phyloP scores from a whole-genome alignment of 116 monocot species.

The Cymodocea nodosa region DNA sequence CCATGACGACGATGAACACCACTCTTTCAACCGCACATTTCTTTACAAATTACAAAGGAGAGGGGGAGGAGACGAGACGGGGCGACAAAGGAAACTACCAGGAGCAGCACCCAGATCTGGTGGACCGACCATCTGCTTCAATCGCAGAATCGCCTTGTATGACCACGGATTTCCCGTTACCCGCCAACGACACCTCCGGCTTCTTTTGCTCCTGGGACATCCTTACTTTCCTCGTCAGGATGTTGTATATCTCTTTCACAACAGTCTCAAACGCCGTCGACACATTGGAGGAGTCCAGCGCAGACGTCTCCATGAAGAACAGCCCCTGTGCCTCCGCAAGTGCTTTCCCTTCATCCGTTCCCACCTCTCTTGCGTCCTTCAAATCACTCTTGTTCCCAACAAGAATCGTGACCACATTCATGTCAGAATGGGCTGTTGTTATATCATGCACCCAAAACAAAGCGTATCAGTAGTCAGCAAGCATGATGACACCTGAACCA shows the following conservation, averaged over 20 bases:
- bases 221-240: conserved; percentile 23
- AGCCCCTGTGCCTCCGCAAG: conserved; percentile 33
- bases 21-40: too few relatives aligned
- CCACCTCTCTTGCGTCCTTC: conserved; percentile 32
- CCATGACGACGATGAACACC: too few relatives aligned
- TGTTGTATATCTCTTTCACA: conserved; percentile 36
- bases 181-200: conserved; percentile 8
- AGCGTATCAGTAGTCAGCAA: background rate
- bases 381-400: conserved; percentile 40
- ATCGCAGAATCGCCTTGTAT: conserved; percentile 13
- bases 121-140: conserved; percentile 8
- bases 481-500: background rate
- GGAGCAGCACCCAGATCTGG: conserved; percentile 24
- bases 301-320: conserved; percentile 44
- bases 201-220: conserved; percentile 30
- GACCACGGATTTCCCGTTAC: conserved; percentile 20
- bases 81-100: background rate
- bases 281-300: conserved; percentile 30
- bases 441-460: background rate
- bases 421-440: conserved; percentile 31
- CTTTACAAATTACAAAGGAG: too few relatives aligned
- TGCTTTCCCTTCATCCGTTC: conserved; percentile 29
- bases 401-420: conserved; percentile 42
- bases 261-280: conserved; percentile 31
- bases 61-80: too few relatives aligned